Percentiles rank a stretch among this genome's conserved stretches.
These are phyloP conservation scores for Cercospora canescens DNA, from an alignment of 2,329 filamentous ascomycete species.

Conservation along the genomic window DNA sequence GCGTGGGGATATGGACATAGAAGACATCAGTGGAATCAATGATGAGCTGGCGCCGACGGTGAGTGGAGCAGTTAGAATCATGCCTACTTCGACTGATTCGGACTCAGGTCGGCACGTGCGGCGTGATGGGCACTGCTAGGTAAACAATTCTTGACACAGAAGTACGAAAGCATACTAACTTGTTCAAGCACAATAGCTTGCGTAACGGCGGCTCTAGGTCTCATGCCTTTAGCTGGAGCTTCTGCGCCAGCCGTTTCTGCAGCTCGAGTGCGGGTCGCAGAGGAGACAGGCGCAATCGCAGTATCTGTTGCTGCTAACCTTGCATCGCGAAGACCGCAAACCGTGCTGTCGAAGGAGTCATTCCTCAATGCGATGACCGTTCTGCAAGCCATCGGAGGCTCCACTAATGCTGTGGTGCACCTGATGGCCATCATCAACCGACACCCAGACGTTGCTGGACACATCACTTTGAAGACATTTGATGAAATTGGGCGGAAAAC, in stretches of 20 bases:
- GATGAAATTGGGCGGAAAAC: constrained; percentile 51
- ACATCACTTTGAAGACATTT: constrained; percentile 48
- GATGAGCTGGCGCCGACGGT: constrained; percentile 71
- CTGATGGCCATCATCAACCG: constrained; percentile 50
- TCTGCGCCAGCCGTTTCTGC: constrained; percentile 57
- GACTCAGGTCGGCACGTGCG: constrained; percentile 48
- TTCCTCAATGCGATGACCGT: constrained; percentile 51
- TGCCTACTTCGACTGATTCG: neutral
- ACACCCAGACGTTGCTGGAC: constrained; percentile 49
- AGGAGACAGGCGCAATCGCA: constrained; percentile 54
- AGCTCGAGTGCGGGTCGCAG: constrained; percentile 53
- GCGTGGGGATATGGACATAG: constrained; percentile 66
- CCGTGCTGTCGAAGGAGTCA: constrained; percentile 48
- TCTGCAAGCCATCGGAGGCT: constrained; percentile 47
- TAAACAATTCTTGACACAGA: neutral
- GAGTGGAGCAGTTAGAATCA: constrained; percentile 36
- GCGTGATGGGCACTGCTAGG: constrained; percentile 58
- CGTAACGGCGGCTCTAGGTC: constrained; percentile 52
- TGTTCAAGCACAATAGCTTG: constrained; percentile 55
- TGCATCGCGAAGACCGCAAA: constrained; percentile 44
- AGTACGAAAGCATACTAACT: neutral
- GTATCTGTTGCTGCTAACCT: constrained; percentile 42
- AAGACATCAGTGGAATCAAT: constrained; percentile 70
- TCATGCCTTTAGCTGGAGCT: constrained; percentile 55
- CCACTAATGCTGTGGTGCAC: constrained; percentile 47